Conservation (phyloP, 148 eudicot genomes). For the Agrostemma githago region DNA sequence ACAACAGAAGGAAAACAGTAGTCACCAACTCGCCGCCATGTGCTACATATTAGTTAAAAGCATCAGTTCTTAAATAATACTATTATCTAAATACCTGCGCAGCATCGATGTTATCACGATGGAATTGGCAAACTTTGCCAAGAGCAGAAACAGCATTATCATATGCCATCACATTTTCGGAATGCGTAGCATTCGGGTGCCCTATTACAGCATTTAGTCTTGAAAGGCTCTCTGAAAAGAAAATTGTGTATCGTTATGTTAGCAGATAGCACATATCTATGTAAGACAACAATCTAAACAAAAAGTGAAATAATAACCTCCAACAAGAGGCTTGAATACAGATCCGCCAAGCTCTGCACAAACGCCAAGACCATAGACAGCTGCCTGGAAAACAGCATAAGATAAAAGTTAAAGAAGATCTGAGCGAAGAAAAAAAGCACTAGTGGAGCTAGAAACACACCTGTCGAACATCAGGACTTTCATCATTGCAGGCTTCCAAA, state of each 20-base stretch:
- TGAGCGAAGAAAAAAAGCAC: neutral
- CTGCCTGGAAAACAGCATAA: conserved; percentile 31
- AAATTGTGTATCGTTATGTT: neutral
- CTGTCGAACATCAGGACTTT: conserved; percentile 45
- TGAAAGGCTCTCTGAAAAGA: conserved; percentile 41
- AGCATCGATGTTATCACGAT: conserved; percentile 42
- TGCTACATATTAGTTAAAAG: neutral
- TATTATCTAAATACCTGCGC: conserved; percentile 29
- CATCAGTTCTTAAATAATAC: neutral
- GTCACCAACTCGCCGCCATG: neutral
- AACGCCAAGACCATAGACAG: conserved; percentile 49
- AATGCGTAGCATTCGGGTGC: conserved; percentile 35
- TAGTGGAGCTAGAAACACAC: conserved; percentile 14
- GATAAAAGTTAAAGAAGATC: neutral
- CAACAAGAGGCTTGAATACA: conserved; percentile 43
- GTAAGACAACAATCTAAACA: neutral
- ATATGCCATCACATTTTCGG: conserved; percentile 40
- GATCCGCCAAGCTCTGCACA: conserved; percentile 47
- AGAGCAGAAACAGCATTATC: conserved; percentile 54
- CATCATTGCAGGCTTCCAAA: conserved; percentile 46
- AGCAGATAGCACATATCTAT: neutral
- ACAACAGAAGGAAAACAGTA: neutral
- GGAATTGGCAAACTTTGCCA: conserved; percentile 41
- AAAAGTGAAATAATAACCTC: conserved; percentile 27
- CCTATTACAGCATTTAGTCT: conserved; percentile 31